Conservation (phyloP, 768 basidiomycete genomes). For the Boletus sp. region DNA sequence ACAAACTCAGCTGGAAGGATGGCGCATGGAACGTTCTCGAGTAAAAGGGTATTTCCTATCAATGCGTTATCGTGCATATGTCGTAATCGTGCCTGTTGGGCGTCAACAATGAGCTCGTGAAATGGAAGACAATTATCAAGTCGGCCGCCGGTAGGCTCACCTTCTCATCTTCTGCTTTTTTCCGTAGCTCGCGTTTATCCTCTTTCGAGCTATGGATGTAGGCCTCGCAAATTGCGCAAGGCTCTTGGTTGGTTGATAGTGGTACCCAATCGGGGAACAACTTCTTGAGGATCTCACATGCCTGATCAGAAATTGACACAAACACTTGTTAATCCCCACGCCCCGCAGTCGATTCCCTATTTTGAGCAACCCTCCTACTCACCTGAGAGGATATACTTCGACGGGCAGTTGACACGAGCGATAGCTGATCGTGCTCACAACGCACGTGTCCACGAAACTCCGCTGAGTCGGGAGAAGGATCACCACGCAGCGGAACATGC, state of each 20-base stretch:
- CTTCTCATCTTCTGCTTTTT: slow-evolving; percentile 77
- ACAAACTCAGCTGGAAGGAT: slow-evolving; percentile 61
- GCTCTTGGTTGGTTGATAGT: slow-evolving; percentile 44
- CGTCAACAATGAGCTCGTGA: slow-evolving; percentile 12
- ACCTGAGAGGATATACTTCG: slow-evolving; percentile 63
- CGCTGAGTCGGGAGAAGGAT: slow-evolving; percentile 63
- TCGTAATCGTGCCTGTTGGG: slow-evolving; percentile 54
- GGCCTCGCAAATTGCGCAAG: slow-evolving; percentile 64
- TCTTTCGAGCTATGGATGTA: slow-evolving; percentile 52
- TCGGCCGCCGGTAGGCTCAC: slow-evolving; percentile 32
- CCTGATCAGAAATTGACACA: slow-evolving; percentile 39
- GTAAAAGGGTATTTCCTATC: slow-evolving; percentile 41
- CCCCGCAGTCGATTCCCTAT: slow-evolving; percentile 10
- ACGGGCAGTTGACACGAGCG: slow-evolving; percentile 52
- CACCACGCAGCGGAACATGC: slow-evolving; percentile 55
- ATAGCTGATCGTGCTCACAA: slow-evolving; percentile 69
- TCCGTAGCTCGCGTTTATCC: slow-evolving; percentile 59
- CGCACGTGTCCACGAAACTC: slow-evolving; percentile 57
- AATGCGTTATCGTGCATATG: slow-evolving; percentile 58
- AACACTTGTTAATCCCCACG: slow-evolving; percentile 15
- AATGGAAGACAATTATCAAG: slow-evolving; percentile 13
- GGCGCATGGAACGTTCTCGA: slow-evolving; percentile 51
- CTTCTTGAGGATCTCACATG: slow-evolving; percentile 47
- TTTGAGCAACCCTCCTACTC: slow-evolving; percentile 13
- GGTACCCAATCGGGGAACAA: slow-evolving; percentile 69